Conservation (phyloP, 352 stramenopile genomes). For the Lagenidium sp. region DNA sequence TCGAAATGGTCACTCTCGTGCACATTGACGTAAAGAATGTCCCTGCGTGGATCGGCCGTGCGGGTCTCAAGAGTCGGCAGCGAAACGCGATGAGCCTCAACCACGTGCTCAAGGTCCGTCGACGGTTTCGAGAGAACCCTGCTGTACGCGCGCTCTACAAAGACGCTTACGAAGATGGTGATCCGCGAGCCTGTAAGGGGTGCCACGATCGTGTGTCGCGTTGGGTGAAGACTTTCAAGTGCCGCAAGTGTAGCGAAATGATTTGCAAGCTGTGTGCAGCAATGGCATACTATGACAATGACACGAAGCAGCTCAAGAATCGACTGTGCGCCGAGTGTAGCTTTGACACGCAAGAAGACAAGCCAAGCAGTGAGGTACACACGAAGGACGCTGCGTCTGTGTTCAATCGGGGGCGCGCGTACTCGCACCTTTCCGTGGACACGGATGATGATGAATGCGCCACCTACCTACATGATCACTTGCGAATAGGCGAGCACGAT, state of each 20-base stretch:
- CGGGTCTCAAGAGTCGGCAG: constrained; percentile 33
- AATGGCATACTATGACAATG: constrained; percentile 31
- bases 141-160: constrained; percentile 1
- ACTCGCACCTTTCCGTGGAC: constrained; percentile 12
- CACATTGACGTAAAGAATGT: constrained; percentile 37
- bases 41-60: constrained; percentile 36
- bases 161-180: constrained; percentile 9
- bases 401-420: constrained; percentile 9
- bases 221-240: constrained; percentile 50
- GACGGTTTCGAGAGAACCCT: constrained; percentile 16
- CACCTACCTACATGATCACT: no score
- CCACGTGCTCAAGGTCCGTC: constrained; percentile 57
- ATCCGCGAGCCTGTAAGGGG: constrained; percentile 29
- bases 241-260: constrained; percentile 48
- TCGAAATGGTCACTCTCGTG: constrained; percentile 49
- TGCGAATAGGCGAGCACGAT: no score
- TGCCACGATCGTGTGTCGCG: constrained; percentile 49
- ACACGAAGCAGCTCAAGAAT: constrained; percentile 30
- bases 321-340: constrained; percentile 46
- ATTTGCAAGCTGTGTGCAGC: constrained; percentile 58
- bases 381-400: no score
- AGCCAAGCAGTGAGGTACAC: no score
- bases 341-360: no score
- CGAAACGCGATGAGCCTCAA: constrained; percentile 40
- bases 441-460: no score